A percentile compares a stretch with the other conserved stretches of the same genome.
Evolutionary conservation across 805 yeast species (phyloP).

Genomic region (Suhomyces kilbournensis): DNA sequence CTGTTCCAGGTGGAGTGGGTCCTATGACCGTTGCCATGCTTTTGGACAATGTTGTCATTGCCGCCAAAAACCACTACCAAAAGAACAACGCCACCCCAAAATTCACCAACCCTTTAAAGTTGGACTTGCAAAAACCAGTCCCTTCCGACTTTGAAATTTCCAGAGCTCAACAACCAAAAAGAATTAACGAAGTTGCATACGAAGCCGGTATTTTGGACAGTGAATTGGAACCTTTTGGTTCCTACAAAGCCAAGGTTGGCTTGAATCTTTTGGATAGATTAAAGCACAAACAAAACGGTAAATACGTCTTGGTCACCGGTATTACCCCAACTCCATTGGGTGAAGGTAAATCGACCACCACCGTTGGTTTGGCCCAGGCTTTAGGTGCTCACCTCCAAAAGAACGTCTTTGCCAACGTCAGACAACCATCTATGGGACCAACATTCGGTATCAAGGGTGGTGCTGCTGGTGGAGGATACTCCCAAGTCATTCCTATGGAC

Average conservation of each 20-base stretch:
- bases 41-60: slow-evolving; percentile 64
- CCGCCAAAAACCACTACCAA: slow-evolving; percentile 55
- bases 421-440: slow-evolving; percentile 99
- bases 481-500: slow-evolving; percentile 98
- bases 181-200: slow-evolving; percentile 66
- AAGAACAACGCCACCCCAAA: slow-evolving; percentile 42
- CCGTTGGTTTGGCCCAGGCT: slow-evolving; percentile 96
- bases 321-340: slow-evolving; percentile 98
- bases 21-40: slow-evolving; percentile 97
- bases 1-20: slow-evolving; percentile 99
- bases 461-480: slow-evolving; percentile 98
- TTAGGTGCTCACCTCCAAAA: slow-evolving; percentile 84
- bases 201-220: slow-evolving; percentile 76
- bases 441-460: slow-evolving; percentile 99
- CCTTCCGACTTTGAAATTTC: slow-evolving; percentile 92
- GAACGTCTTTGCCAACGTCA: slow-evolving; percentile 87
- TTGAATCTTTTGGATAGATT: slow-evolving; percentile 62
- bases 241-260: slow-evolving; percentile 84
- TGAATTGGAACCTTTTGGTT: slow-evolving; percentile 87
- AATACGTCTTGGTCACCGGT: slow-evolving; percentile 91
- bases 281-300: slow-evolving; percentile 63
- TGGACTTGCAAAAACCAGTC: slow-evolving; percentile 57
- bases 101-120: slow-evolving; percentile 53
- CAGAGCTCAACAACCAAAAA: slow-evolving; percentile 83
- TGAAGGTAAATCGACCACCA: slow-evolving; percentile 96